Evolutionary conservation across 192 early-diverging fungal genomes (phyloP).

Genomic region (Lobosporangium transversale): DNA sequence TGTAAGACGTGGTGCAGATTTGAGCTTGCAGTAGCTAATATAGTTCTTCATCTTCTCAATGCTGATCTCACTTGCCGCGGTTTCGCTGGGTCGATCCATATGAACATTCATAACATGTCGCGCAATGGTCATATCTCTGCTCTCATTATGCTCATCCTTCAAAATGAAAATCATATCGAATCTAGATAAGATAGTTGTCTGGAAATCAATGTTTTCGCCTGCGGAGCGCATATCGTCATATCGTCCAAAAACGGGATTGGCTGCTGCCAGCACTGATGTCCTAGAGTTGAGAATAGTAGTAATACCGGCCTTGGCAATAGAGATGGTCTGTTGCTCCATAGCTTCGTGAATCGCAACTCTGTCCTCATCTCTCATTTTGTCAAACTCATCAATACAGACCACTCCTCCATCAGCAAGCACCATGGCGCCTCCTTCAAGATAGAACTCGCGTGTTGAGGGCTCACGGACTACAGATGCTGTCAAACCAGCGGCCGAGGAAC

Average conservation of each 20-base stretch:
- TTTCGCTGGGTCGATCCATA: constrained; percentile 77
- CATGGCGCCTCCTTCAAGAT: constrained; percentile 99
- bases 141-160: constrained; percentile 96
- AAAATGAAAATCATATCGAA: constrained; percentile 99
- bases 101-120: constrained; percentile 95
- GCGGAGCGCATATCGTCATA: constrained; percentile 99
- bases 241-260: constrained; percentile 97
- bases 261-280: constrained; percentile 96
- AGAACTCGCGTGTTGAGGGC: constrained; percentile 91
- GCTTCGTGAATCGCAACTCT: constrained; percentile 99
- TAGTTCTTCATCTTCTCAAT: constrained; percentile 96
- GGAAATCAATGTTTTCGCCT: constrained; percentile 99
- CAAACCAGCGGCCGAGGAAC: constrained; percentile 97
- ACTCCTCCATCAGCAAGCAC: constrained; percentile 98
- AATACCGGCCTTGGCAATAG: constrained; percentile 99
- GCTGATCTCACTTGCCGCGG: constrained; percentile 86
- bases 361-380: constrained; percentile 99
- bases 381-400: constrained; percentile 99
- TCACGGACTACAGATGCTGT: constrained; percentile 98
- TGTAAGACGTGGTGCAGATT: constrained; percentile 94
- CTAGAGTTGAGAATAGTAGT: constrained; percentile 98
- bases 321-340: constrained; percentile 99
- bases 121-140: constrained; percentile 92
- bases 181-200: constrained; percentile 98
- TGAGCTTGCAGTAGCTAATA: constrained; percentile 93